phyloP scores from a whole-genome alignment of 495 filamentous ascomycete genomes.

The Neohortaea acidophila region DNA sequence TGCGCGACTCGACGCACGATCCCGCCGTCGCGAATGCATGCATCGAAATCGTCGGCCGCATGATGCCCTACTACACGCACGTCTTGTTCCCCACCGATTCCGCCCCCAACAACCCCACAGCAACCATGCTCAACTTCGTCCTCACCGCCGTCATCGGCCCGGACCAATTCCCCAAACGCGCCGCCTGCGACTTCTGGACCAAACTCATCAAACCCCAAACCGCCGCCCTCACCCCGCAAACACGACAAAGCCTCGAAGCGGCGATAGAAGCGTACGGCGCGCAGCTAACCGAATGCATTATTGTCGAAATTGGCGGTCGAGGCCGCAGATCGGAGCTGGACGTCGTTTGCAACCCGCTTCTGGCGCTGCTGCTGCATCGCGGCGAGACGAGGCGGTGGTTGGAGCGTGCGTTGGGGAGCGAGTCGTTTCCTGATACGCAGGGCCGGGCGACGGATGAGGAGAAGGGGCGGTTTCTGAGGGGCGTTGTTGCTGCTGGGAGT shows the following conservation, averaged over 20 bases:
- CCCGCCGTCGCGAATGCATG: slow-evolving; percentile 67
- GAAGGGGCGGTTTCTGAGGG: slow-evolving; percentile 45
- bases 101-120: slow-evolving; percentile 34
- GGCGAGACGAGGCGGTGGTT: slow-evolving; percentile 47
- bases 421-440: slow-evolving; percentile 32
- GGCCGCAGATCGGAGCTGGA: slow-evolving; percentile 67
- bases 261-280: slow-evolving; percentile 8
- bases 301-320: slow-evolving; percentile 56
- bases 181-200: slow-evolving; percentile 67
- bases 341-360: slow-evolving; percentile 58
- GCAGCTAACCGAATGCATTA: slow-evolving; percentile 28
- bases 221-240: background rate
- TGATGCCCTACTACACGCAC: slow-evolving; percentile 48
- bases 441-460: slow-evolving; percentile 38
- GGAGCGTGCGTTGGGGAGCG: slow-evolving; percentile 36
- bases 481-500: slow-evolving; percentile 46
- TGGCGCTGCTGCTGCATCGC: slow-evolving; percentile 54
- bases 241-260: background rate
- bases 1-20: slow-evolving; percentile 35
- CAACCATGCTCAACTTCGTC: slow-evolving; percentile 46
- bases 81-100: slow-evolving; percentile 39
- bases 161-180: slow-evolving; percentile 66
- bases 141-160: slow-evolving; percentile 54
- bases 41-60: slow-evolving; percentile 53
- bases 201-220: slow-evolving; percentile 12